phyloP scores from a whole-genome alignment of 1,284 basidiomycete genomes.

The Ceratobasidium sp. region DNA sequence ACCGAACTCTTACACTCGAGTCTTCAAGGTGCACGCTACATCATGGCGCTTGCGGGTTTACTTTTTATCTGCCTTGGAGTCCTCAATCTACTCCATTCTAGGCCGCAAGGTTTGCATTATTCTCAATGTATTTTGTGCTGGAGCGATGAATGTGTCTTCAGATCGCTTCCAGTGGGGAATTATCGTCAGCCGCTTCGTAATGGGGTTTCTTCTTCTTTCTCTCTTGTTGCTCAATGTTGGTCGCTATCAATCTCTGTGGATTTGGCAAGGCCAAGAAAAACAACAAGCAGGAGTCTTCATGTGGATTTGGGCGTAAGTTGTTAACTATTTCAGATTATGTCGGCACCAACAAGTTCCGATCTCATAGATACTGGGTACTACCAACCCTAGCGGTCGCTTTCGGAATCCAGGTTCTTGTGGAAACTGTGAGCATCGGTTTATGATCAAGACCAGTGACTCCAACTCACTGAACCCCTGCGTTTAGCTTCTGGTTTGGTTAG shows the following conservation, averaged over 20 bases:
- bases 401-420: constrained; percentile 8
- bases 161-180: constrained; percentile 28
- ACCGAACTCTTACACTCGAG: constrained; percentile 12
- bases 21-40: constrained; percentile 18
- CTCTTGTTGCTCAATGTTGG: constrained; percentile 22
- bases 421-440: not conserved
- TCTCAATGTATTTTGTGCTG: not conserved
- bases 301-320: constrained; percentile 23
- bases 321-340: not conserved
- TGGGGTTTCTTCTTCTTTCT: constrained; percentile 1
- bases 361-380: constrained; percentile 25
- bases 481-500: not conserved
- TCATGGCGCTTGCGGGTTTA: constrained; percentile 8
- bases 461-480: not conserved
- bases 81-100: constrained; percentile 1
- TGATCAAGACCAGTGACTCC: not conserved
- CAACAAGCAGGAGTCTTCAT: constrained; percentile 6
- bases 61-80: constrained; percentile 5
- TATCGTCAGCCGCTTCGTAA: constrained; percentile 16
- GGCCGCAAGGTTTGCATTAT: not conserved
- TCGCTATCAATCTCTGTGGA: constrained; percentile 4
- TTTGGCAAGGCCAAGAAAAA: not conserved
- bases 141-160: not conserved
- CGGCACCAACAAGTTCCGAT: not conserved
- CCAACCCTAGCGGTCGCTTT: constrained; percentile 25